Evolutionary conservation across 2,329 filamentous ascomycete genomes (phyloP), one percentile per base, ranked within the genome.

Genomic region (Fusarium austroafricanum): DNA sequence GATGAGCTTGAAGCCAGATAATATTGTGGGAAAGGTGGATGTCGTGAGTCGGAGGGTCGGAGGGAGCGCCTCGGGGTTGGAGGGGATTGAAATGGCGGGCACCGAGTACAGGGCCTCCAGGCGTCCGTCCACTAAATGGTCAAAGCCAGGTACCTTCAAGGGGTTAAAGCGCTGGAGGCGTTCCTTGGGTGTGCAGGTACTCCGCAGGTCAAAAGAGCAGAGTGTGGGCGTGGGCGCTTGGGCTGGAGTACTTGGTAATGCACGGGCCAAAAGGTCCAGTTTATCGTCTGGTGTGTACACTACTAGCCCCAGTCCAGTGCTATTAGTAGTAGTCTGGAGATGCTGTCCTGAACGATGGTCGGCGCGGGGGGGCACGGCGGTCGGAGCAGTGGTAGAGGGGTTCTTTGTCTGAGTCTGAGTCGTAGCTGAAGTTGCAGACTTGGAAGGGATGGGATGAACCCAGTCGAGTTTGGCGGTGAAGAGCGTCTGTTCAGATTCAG

Each of bases 51-150:
- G 55, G 59, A 71, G 61, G 61, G 56, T 64, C 66, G 61, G 67
- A 70, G 67, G 61, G 65, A 72, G 67, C 62, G 52, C 65, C 62
- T 68, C 43, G 68, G 58, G 67, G 60, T 63, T 49, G 67, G 66
- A 70, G 66, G 62, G 67, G 71, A 68, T 70, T 70, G 71, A 73
- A 74, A 74, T 73, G 71, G 71, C 54, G 68, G 71, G 71, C 66
- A 70, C 68, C 28, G 53, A 68, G 69, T 60, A 54, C 55, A 72
- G 61, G 59, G 58, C 65, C 59, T 65, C 57, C 49, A 60, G 61
- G 59, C 46, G 65, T 58, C 57, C 35, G 65, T 58, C 54, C 51
- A 53, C 53, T 46, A 52, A 38, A 42, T 66, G 62, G 56, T 18
- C 43, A 64, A 43, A 50, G 54, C 47, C 26, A 54, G 59, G 53